Conservation (phyloP, 257 asterid species). For the Cynanchum wilfordii region DNA sequence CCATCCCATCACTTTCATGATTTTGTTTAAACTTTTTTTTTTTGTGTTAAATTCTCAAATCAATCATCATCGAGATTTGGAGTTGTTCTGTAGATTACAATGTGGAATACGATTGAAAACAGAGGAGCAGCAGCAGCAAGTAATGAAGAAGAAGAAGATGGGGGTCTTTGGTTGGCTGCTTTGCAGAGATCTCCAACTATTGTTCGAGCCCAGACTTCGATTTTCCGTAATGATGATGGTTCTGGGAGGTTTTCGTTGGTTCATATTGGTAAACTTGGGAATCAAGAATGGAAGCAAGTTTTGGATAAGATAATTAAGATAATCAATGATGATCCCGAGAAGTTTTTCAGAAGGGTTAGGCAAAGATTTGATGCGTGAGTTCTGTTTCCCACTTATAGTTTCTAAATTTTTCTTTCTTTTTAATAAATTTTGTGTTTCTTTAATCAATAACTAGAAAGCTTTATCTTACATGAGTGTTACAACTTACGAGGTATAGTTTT, state of each 20-base stretch:
- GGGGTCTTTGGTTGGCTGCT: slow-evolving; percentile 54
- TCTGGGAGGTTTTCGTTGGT: slow-evolving; percentile 59
- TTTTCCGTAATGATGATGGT: slow-evolving; percentile 30
- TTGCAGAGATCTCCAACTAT: slow-evolving; percentile 67
- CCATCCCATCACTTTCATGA: background rate
- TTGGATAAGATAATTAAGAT: slow-evolving; percentile 51
- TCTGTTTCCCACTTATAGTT: too few species aligned
- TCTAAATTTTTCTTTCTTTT: too few species aligned
- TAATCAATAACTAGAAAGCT: background rate
- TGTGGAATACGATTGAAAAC: slow-evolving; percentile 27
- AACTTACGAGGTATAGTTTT: too few species aligned
- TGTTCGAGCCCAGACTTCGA: slow-evolving; percentile 53
- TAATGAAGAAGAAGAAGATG: slow-evolving; percentile 59
- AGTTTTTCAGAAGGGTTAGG: slow-evolving; percentile 59
- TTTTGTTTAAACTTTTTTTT: slow-evolving; percentile 18
- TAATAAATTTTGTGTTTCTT: background rate
- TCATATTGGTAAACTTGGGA: slow-evolving; percentile 45
- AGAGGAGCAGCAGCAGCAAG: slow-evolving; percentile 6
- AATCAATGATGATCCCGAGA: slow-evolving; percentile 50
- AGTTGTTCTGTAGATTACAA: background rate
- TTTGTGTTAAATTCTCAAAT: slow-evolving; percentile 18
- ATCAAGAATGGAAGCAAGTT: slow-evolving; percentile 43
- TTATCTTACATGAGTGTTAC: too few species aligned
- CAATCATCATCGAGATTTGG: background rate
- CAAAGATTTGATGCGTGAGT: slow-evolving; percentile 80